These are phyloP conservation scores for Russula earlei DNA, from an alignment of 768 basidiomycete species.

Conservation along the genomic window DNA sequence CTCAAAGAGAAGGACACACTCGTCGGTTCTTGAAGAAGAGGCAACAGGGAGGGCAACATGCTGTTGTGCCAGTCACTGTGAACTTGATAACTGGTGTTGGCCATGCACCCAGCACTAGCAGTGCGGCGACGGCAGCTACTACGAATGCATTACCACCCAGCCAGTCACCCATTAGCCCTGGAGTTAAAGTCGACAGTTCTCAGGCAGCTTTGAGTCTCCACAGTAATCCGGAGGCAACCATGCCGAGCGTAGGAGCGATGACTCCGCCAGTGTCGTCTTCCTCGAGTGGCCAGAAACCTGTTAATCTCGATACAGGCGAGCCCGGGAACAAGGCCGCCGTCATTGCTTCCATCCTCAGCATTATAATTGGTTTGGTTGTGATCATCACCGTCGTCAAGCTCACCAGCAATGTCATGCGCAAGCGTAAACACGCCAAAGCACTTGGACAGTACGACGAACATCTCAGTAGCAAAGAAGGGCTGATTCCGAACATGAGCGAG, in stretches of 20 bases:
- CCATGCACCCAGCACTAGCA: not conserved
- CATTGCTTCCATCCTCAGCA: conserved; percentile 14
- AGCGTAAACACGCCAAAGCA: conserved; percentile 6
- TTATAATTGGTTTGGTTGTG: conserved; percentile 14
- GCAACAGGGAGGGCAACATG: not conserved
- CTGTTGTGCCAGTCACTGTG: conserved; percentile 10
- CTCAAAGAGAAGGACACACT: not conserved
- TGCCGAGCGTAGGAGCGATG: not conserved
- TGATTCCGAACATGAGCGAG: conserved; percentile 7
- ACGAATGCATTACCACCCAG: not conserved
- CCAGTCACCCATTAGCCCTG: not conserved
- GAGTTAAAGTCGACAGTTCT: not conserved
- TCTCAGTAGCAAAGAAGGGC: conserved; percentile 11
- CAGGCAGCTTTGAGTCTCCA: conserved; percentile 1
- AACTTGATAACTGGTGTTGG: conserved; percentile 7
- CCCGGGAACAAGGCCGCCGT: conserved; percentile 9
- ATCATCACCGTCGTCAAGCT: conserved; percentile 15
- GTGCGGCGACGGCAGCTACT: not conserved
- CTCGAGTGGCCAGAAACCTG: not conserved
- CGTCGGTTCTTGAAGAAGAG: conserved; percentile 12
- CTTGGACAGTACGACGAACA: conserved; percentile 12
- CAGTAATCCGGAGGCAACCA: conserved; percentile 1
- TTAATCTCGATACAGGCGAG: not conserved
- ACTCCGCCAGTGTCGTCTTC: not conserved
- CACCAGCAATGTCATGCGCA: conserved; percentile 14